A percentile compares a stretch with the other conserved stretches of the same genome.
Evolutionary conservation across 163 green algal species (phyloP).

Genomic region (Picocystis sp.): DNA sequence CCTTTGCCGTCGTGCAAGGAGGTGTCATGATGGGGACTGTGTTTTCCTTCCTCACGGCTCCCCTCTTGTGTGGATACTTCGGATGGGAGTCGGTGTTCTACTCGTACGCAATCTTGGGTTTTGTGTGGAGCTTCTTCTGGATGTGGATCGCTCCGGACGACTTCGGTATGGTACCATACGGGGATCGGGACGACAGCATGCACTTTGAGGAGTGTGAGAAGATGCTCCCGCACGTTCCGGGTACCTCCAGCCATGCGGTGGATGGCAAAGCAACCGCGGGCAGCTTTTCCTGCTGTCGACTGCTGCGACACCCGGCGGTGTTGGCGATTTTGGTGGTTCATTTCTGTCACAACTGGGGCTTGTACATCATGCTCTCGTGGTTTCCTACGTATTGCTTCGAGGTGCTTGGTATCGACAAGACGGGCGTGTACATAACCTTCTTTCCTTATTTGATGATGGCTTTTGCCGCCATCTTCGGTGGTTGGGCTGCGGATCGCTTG

Average conservation of each 20-base stretch:
- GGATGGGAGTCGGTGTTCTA: slow-evolving; percentile 6
- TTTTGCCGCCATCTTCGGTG: background rate
- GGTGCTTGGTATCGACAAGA: slow-evolving; percentile 1
- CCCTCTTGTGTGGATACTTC: background rate
- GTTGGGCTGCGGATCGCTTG: background rate
- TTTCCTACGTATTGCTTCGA: slow-evolving; percentile 4
- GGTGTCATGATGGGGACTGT: slow-evolving; percentile 7
- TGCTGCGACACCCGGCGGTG: background rate
- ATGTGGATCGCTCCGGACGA: slow-evolving; percentile 1
- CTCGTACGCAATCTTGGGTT: background rate
- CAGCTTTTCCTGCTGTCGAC: background rate
- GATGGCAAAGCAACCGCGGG: background rate
- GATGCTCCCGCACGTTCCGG: too few species aligned
- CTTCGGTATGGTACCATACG: background rate
- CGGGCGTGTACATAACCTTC: slow-evolving; percentile 1
- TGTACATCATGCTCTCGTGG: slow-evolving; percentile 8
- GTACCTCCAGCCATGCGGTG: too few species aligned
- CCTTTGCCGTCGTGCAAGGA: background rate
- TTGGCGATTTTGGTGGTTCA: slow-evolving; percentile 1
- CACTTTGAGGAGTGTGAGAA: too few species aligned
- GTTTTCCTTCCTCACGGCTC: background rate
- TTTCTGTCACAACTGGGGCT: slow-evolving; percentile 6
- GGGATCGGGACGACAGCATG: too few species aligned
- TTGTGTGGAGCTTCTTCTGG: slow-evolving; percentile 5
- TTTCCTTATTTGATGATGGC: background rate